Conservation (phyloP, 208 protist genomes). For the Acanthamoeba rhysodes region DNA sequence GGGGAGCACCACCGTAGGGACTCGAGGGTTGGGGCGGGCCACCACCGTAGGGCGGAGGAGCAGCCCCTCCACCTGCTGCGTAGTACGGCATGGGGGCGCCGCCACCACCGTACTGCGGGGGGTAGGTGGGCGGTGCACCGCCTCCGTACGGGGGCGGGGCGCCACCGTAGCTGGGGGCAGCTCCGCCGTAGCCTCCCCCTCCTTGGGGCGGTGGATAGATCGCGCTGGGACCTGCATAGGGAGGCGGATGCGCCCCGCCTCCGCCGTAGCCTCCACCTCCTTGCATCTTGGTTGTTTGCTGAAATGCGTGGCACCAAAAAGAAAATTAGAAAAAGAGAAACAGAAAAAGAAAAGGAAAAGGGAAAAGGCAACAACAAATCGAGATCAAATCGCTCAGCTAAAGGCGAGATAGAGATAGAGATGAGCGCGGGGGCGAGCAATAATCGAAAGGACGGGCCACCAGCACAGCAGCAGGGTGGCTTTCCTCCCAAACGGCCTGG, state of each 20-base stretch:
- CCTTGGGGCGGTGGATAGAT: background rate
- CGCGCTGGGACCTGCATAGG: background rate
- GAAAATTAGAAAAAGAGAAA: background rate
- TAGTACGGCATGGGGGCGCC: background rate
- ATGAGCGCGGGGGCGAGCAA: slow-evolving; percentile 22
- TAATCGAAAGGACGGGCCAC: slow-evolving; percentile 26
- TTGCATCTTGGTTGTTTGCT: background rate
- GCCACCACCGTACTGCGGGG: background rate
- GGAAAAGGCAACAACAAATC: background rate
- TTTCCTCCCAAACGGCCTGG: background rate
- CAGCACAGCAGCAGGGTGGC: background rate
- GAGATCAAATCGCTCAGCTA: background rate
- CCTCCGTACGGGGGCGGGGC: background rate
- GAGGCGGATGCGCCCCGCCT: background rate
- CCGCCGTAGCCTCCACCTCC: background rate
- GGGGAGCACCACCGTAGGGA: background rate
- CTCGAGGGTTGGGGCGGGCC: background rate
- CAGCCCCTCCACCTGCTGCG: background rate
- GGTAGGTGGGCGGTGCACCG: background rate
- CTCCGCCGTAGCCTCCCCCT: background rate
- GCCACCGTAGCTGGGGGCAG: background rate
- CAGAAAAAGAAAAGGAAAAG: background rate
- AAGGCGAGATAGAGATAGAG: background rate
- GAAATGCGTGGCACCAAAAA: too few species aligned
- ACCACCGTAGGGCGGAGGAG: background rate